Base-by-base conservation (phyloP, 768 basidiomycete species). In the Kwoniella shandongensis region DNA sequence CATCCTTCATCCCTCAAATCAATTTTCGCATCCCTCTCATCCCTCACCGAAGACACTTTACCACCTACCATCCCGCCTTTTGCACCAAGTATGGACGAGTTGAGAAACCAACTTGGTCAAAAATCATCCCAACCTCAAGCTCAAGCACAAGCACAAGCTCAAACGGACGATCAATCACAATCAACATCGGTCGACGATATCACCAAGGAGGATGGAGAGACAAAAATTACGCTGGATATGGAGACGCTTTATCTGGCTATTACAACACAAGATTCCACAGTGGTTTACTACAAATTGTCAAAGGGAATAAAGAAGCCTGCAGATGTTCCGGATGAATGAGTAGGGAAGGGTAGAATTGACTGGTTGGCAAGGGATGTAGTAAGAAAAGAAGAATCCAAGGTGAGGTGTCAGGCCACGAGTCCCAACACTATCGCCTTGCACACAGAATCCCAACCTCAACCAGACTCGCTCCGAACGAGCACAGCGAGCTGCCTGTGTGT, bases 281-380 rank as follows among this genome's bases (percentile, higher is more conserved):
- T 74, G 0, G 75, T 76, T 0, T 76, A 76, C 53, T 76, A 76
- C 52, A 74, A 72, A 48, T 50, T 76, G 10, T 61, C 64, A 8
- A 73, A 70, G 50, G 75, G 75, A 5, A 74, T 76, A 54, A 74
- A 74, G 59, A 76, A 76, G 48, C 75, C 75, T 6, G 65, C 66
- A 32, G 75, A 76, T 62, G 67, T 76, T 26, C 75, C 75, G 7
- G 75, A 76, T 55, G 7, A 73, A 76, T 55, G 75, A 76, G 56
- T 74, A 57, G 50, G 18, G 13, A 27, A 4, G 35, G 23, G 6
- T 13, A 32, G 7, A n/a, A n/a, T n/a, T n/a, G n/a, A n/a, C n/a
- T n/a, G n/a, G n/a, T n/a, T n/a, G n/a, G n/a, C n/a, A n/a, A n/a
- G n/a, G n/a, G n/a, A n/a, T n/a, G n/a, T n/a, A n/a, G n/a, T n/a